Evolutionary conservation across 208 protist genomes (phyloP), one percentile per base, ranked within the genome.

Genomic region (Vickermania ingenoplastis): DNA sequence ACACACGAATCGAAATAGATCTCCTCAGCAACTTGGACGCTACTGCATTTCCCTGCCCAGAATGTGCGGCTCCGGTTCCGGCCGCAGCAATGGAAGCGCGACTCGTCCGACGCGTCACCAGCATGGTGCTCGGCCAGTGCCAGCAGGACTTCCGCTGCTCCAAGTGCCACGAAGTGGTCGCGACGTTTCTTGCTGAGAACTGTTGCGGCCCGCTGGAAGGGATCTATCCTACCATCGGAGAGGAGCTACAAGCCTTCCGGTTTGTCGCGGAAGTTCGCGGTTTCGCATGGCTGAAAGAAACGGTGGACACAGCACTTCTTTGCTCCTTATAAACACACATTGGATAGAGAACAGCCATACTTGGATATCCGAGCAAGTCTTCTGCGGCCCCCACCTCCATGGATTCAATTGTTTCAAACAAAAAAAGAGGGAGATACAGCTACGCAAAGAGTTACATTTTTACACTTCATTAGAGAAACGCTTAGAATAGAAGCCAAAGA

Each of bases 71-170:
- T 0, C 81, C 86, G 0, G 82, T 95, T 57, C 64, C 79, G 0
- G 61, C 71, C 1, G 30, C 67, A 4, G 66, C 84, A 0, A 26
- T 95, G 41, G 85, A 95, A 57, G 77, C 81, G 17, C 68, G 77
- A n/a, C 69, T 95, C 1, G 82, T 95, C 48, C 86, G 89, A 2
- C 65, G 74, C 22, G 83, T 95, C 2, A 89, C 81, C 41, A 64
- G 73, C 36, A 61, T 90, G 30, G 66, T 91, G 24, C 56, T 63
- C 41, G 62, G 62, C 21, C 74, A 79, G 58, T 64, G 61, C 14
- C 78, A 95, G 59, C 83, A 91, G 65, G 89, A 95, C 69, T 95
- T 92, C 71, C 71, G 81, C 24, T 95, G 89, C 65, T 75, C 68
- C 49, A 89, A 89, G 69, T 95, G 89, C 59, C 53, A 66, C 5